These are phyloP conservation scores for Hericium erinaceus DNA, from an alignment of 768 basidiomycete species.

Conservation along the genomic window DNA sequence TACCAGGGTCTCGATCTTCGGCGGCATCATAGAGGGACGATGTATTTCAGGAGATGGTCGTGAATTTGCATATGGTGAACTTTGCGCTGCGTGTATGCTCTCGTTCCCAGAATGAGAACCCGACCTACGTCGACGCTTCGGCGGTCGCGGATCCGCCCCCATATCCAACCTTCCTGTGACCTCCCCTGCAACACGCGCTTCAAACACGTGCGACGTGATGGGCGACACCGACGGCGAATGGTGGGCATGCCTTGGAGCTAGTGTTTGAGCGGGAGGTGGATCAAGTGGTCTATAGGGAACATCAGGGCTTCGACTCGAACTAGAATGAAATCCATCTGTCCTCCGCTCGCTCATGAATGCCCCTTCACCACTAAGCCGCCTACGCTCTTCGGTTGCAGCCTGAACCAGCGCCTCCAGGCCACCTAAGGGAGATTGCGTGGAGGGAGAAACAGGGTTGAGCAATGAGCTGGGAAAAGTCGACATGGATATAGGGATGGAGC, in stretches of 20 bases:
- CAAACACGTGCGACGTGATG: neutral
- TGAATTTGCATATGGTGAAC: too few species aligned
- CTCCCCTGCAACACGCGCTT: too few species aligned
- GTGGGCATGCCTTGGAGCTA: neutral
- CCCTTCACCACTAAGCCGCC: conserved; percentile 33
- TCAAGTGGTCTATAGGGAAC: neutral
- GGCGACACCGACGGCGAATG: neutral
- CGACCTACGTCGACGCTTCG: neutral
- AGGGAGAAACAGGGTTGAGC: conserved; percentile 14
- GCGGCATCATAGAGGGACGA: neutral
- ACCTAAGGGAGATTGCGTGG: conserved; percentile 17
- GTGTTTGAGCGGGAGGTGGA: neutral
- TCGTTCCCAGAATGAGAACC: neutral
- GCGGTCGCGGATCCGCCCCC: neutral
- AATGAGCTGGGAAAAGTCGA: conserved; percentile 14
- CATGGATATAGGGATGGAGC: neutral
- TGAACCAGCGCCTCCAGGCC: conserved; percentile 63
- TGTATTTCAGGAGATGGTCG: too few species aligned
- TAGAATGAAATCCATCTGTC: neutral
- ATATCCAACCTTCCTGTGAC: neutral
- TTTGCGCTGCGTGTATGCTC: neutral
- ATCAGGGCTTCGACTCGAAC: neutral
- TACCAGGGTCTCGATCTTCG: neutral
- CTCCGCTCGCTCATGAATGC: neutral
- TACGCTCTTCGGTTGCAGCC: conserved; percentile 58